A percentile compares a stretch with the other conserved stretches of the same genome.
Evolutionary conservation across 176 grass and related monocot genomes (phyloP).

Genomic region (Hordeum marinum): DNA sequence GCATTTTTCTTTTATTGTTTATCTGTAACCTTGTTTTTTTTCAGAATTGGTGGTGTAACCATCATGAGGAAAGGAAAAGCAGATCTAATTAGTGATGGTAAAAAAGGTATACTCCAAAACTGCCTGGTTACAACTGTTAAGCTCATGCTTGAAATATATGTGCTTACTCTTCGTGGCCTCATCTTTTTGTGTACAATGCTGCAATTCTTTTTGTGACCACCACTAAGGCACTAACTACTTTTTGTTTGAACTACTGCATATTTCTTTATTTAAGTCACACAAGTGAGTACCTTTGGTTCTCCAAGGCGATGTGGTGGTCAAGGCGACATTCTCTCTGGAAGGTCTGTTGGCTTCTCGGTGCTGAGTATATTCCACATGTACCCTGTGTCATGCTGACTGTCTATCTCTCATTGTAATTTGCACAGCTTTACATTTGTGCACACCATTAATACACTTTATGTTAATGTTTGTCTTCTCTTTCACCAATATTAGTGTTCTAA

Average conservation of each 20-base stretch:
- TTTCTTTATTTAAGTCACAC: conserved; percentile 48
- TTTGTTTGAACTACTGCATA: conserved; percentile 8
- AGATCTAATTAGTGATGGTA: conserved; percentile 84
- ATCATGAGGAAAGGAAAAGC: conserved; percentile 86
- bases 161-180: neutral
- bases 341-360: conserved; percentile 28
- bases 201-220: neutral
- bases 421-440: neutral
- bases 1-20: neutral
- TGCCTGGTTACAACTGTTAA: neutral
- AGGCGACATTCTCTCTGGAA: conserved; percentile 96
- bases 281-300: conserved; percentile 85
- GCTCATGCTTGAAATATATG: neutral
- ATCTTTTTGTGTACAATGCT: neutral
- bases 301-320: conserved; percentile 95
- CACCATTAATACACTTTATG: neutral
- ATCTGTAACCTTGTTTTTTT: neutral
- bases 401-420: neutral
- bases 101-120: conserved; percentile 61
- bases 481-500: neutral
- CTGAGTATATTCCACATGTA: neutral
- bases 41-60: conserved; percentile 82
- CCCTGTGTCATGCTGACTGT: neutral
- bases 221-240: neutral
- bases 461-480: neutral